Evolutionary conservation across 805 yeast species (phyloP), one percentile per base, ranked within the genome.

Genomic region (Vanderwaltozyma verrucispora): DNA sequence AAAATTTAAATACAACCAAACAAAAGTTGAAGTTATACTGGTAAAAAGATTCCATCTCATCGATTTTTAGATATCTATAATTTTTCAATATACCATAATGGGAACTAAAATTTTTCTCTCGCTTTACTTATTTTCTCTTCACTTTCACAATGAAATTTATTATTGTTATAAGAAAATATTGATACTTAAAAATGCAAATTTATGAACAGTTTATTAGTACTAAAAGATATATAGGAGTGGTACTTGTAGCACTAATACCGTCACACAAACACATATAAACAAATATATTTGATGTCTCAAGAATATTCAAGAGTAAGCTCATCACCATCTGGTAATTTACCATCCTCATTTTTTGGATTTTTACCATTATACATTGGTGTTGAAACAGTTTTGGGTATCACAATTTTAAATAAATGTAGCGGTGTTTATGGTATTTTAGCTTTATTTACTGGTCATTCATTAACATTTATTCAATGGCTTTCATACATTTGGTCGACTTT

Each of bases 361-460:
- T 60, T 85, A 4, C 96, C 97, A 5, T 69, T 89, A 19, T 85
- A 81, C 53, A 68, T 82, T 18, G 97, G 96, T 12, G 94, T 87
- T 18, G 97, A 89, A 57, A 57, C 85, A 2, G 74, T 81, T 16
- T 67, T 87, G 5, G 80, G 84, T 1, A 67, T 83, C 27, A 81
- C 88, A 13, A 71, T 87, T 27, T 68, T 88, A 45, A 89, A 89
- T 64, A 88, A 88, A 56, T 84, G 88, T 47, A 77, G 94, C 41
- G 96, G 97, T 9, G 67, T 77, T 16, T 89, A 80, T 59, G 98
- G 96, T 21, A 65, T 89, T 26, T 64, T 87, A 17, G 87, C 96
- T 1, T 58, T 89, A 19, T 72, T 89, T 51, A 88, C 96, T 0
- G 92, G 95, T 2, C 95, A 88, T 53, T 92, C 92, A 2, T 68